Percentiles rank a stretch among this genome's conserved stretches.
phyloP scores from a whole-genome alignment of 306 rosid species.

The Medicago truncatula region DNA sequence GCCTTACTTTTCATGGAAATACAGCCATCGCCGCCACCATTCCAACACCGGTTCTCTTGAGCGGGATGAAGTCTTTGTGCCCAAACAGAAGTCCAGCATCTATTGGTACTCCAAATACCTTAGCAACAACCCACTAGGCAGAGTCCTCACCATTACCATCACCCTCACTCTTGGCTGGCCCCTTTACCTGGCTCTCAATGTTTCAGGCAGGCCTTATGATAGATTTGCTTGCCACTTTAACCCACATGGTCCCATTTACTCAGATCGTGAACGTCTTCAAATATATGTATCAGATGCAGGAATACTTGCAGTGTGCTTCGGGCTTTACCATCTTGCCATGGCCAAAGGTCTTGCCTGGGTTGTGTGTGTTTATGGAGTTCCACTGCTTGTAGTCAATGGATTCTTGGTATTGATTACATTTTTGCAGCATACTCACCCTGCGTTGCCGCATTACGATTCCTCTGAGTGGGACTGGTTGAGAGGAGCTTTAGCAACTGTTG shows the following conservation, averaged over 20 bases:
- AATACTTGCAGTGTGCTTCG: constrained; percentile 61
- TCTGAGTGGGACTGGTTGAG: constrained; percentile 96
- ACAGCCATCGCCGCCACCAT: constrained; percentile 98
- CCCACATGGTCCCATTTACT: constrained; percentile 87
- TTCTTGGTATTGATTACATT: constrained; percentile 87
- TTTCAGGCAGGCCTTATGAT: constrained; percentile 80
- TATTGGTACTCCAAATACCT: constrained; percentile 75
- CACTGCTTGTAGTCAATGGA: constrained; percentile 78
- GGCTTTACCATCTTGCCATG: constrained; percentile 62
- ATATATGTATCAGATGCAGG: constrained; percentile 79
- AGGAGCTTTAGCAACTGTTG: constrained; percentile 93
- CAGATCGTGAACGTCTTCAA: constrained; percentile 74
- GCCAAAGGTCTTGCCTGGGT: constrained; percentile 85
- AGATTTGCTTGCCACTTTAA: constrained; percentile 90
- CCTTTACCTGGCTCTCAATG: constrained; percentile 77
- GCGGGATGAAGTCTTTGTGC: constrained; percentile 93
- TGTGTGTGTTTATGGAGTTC: constrained; percentile 76
- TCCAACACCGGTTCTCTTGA: constrained; percentile 91
- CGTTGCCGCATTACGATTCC: constrained; percentile 85
- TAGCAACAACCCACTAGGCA: constrained; percentile 86
- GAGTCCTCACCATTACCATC: constrained; percentile 58
- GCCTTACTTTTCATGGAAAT: constrained; percentile 97
- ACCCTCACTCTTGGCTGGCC: constrained; percentile 96
- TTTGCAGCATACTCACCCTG: constrained; percentile 92
- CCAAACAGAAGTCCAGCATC: constrained; percentile 59